phyloP scores from a whole-genome alignment of 257 asterid species.

The Jacaranda copaia region DNA sequence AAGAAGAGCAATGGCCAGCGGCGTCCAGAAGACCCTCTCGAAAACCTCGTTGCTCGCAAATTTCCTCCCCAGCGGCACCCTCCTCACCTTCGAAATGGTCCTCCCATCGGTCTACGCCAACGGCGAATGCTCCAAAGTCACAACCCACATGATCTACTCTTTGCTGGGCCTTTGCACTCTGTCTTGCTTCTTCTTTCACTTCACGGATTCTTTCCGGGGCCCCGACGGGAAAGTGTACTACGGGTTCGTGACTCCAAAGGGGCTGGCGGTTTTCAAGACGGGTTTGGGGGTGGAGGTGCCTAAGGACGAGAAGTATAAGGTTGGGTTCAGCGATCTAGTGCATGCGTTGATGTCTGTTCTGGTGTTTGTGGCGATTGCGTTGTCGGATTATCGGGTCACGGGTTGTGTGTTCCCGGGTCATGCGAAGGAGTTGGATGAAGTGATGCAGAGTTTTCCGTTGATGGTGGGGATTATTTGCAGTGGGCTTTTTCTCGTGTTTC shows the following conservation, averaged over 20 bases:
- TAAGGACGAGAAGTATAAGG: slow-evolving; percentile 59
- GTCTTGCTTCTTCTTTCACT: slow-evolving; percentile 94
- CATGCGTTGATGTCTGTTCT: slow-evolving; percentile 86
- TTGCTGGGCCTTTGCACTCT: slow-evolving; percentile 69
- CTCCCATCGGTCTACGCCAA: slow-evolving; percentile 76
- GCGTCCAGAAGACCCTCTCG: slow-evolving; percentile 88
- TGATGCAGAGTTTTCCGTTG: slow-evolving; percentile 87
- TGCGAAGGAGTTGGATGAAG: slow-evolving; percentile 73
- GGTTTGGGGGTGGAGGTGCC: slow-evolving; percentile 79
- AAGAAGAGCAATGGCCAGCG: slow-evolving; percentile 66
- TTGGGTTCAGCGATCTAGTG: slow-evolving; percentile 77
- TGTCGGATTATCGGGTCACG: slow-evolving; percentile 89
- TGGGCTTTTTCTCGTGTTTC: slow-evolving; percentile 85
- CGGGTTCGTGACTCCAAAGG: slow-evolving; percentile 79
- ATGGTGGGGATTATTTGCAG: slow-evolving; percentile 92
- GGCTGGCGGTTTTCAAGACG: slow-evolving; percentile 78
- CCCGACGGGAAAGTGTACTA: slow-evolving; percentile 81
- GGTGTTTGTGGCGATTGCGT: slow-evolving; percentile 77
- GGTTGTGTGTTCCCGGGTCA: slow-evolving; percentile 84
- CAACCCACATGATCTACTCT: slow-evolving; percentile 68
- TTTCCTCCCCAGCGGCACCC: slow-evolving; percentile 94
- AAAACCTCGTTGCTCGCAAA: slow-evolving; percentile 83
- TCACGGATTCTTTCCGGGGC: slow-evolving; percentile 87
- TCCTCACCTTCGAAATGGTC: slow-evolving; percentile 90
- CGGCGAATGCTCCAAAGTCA: slow-evolving; percentile 71